Base-by-base conservation (phyloP, 2,329 filamentous ascomycete genomes). In the Diaporthe batatas region DNA sequence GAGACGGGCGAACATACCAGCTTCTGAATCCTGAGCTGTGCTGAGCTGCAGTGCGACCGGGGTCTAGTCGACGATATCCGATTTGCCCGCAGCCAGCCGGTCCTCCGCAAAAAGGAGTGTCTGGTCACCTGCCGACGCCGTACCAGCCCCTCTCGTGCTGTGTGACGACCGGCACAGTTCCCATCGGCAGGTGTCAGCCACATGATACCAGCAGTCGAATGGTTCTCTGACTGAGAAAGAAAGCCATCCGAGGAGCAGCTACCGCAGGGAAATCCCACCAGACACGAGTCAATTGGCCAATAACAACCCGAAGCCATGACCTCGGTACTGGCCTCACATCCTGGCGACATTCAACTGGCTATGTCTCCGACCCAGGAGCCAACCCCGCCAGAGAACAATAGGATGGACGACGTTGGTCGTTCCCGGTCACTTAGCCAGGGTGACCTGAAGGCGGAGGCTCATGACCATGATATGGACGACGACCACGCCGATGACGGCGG, bases 321-420 rank as follows among this genome's bases (percentile, higher is more conserved):
- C 80, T 84, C 83, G 70, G 79, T 85, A 75, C 79, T 86, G 73
- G 75, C 82, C 75, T 78, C 82, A 74, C 82, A 82, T 75, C 78
- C 80, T 68, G 79, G 79, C 78, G 82, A 84, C 75, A 80, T 83
- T 67, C 83, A 82, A 83, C 68, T 81, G 74, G 80, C 79, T 76
- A 86, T 87, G 84, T 81, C 83, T 55, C 79, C 83, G 68, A 77
- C 79, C 49, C 84, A 86, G 75, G 85, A 83, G 71, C 82, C 80
- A 36, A 83, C 82, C 5, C 82, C 83, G 65, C 83, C 82, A 42
- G 81, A 83, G 71, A 78, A 78, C 72, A 75, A 83, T 77, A 84
- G 84, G 73, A 85, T 87, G 74, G 79, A 82, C 54, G 79, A 83
- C 70, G 74, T 75, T 25, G 84, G 83, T 51, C 81, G 83, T 62